phyloP scores from a whole-genome alignment of 306 rosid species.

The Fragaria vesca region DNA sequence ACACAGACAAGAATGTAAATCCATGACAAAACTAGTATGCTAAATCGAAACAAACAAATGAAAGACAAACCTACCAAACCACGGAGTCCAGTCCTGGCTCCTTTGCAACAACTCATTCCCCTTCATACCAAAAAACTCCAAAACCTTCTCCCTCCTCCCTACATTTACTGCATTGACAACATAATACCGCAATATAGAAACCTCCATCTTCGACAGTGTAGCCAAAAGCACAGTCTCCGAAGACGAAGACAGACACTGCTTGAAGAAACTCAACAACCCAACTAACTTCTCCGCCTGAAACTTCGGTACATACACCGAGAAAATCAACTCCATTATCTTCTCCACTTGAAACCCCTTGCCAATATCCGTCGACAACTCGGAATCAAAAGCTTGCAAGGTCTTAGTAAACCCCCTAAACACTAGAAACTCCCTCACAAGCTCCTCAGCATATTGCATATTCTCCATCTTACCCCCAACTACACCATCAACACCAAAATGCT shows the following conservation, averaged over 20 bases:
- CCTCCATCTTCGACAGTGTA: slow-evolving; percentile 61
- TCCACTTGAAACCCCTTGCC: slow-evolving; percentile 76
- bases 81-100: slow-evolving; percentile 70
- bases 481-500: slow-evolving; percentile 1
- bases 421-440: slow-evolving; percentile 87
- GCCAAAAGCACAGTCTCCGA: slow-evolving; percentile 44
- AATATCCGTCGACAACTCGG: slow-evolving; percentile 68
- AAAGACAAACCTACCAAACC: slow-evolving; percentile 78
- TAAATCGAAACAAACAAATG: slow-evolving; percentile 2
- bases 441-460: slow-evolving; percentile 90
- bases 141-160: slow-evolving; percentile 61
- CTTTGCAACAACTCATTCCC: slow-evolving; percentile 71
- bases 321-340: slow-evolving; percentile 77
- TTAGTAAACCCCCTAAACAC: slow-evolving; percentile 83
- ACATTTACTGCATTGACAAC: slow-evolving; percentile 63
- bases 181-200: slow-evolving; percentile 66
- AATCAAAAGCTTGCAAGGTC: slow-evolving; percentile 76
- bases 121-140: slow-evolving; percentile 53
- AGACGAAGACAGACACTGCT: slow-evolving; percentile 70
- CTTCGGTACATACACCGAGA: slow-evolving; percentile 68
- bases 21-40: slow-evolving; percentile 12
- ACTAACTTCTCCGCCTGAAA: slow-evolving; percentile 67
- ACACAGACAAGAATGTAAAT: slow-evolving; percentile 28
- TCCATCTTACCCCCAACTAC: slow-evolving; percentile 45
- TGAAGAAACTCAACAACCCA: slow-evolving; percentile 68